phyloP scores from a whole-genome alignment of 2,329 filamentous ascomycete genomes.

The Fusarium camptoceras region DNA sequence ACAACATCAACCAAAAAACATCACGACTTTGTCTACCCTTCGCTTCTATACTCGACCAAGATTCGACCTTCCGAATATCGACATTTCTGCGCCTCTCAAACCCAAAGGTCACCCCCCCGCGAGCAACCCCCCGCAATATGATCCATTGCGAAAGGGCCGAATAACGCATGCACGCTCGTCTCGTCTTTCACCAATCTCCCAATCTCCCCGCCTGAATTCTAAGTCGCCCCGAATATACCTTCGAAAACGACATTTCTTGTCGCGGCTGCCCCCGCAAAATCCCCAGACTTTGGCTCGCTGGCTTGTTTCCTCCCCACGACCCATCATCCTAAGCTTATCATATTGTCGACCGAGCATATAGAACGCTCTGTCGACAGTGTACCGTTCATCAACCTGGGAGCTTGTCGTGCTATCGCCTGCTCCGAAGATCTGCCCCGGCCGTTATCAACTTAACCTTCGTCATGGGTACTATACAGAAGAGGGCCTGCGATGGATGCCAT shows the following conservation, averaged over 20 bases:
- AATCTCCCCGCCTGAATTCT: conserved; percentile 37
- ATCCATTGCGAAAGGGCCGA: conserved; percentile 53
- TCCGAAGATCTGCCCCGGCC: conserved; percentile 19
- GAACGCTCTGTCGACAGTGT: conserved; percentile 3
- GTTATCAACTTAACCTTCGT: conserved; percentile 25
- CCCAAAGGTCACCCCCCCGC: conserved; percentile 30
- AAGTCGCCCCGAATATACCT: conserved; percentile 43
- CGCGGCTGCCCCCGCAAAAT: conserved; percentile 48
- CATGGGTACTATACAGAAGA: conserved; percentile 65
- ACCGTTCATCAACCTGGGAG: conserved; percentile 8
- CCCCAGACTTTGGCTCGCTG: conserved; percentile 45
- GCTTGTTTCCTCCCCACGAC: conserved; percentile 26
- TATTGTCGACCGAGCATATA: conserved; percentile 20
- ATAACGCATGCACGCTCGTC: conserved; percentile 50
- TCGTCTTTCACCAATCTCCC: conserved; percentile 38
- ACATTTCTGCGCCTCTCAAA: conserved; percentile 14
- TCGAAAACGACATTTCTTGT: conserved; percentile 36
- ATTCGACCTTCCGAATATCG: conserved; percentile 4
- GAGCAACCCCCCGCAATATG: conserved; percentile 48
- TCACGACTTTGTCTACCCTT: background rate
- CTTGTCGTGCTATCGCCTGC: conserved; percentile 7
- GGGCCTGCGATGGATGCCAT: conserved; percentile 79
- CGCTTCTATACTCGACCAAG: background rate
- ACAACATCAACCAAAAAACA: conserved; percentile 5
- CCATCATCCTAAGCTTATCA: conserved; percentile 1